Conservation (phyloP, 73 alveolate genomes). For the Tetrahymena thermophila region DNA sequence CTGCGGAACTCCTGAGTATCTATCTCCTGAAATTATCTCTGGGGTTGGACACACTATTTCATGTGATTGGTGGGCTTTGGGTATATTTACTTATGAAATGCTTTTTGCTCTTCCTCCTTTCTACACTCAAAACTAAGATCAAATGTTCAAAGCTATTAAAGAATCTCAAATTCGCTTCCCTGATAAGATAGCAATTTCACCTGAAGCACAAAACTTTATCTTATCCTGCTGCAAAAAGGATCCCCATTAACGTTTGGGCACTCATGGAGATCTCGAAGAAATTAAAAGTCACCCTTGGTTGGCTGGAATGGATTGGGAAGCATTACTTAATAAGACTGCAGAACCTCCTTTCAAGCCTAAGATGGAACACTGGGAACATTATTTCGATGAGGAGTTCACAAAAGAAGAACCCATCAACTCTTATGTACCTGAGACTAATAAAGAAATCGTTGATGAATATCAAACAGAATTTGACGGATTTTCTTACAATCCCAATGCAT, state of each 20-base stretch:
- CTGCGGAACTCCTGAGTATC: slow-evolving; percentile 76
- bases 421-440: slow-evolving; percentile 5
- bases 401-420: slow-evolving; percentile 45
- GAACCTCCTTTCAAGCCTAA: slow-evolving; percentile 49
- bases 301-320: slow-evolving; percentile 43
- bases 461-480: not conserved
- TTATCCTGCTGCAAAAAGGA: slow-evolving; percentile 49
- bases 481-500: not conserved
- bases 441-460: not conserved
- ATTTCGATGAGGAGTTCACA: slow-evolving; percentile 46
- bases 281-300: slow-evolving; percentile 76
- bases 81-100: slow-evolving; percentile 63
- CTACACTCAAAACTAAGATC: slow-evolving; percentile 49
- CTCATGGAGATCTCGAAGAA: slow-evolving; percentile 63
- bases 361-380: slow-evolving; percentile 26
- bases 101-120: slow-evolving; percentile 67
- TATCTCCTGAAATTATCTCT: slow-evolving; percentile 71
- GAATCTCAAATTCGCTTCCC: slow-evolving; percentile 46
- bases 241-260: slow-evolving; percentile 66
- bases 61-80: slow-evolving; percentile 76
- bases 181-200: slow-evolving; percentile 26
- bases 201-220: slow-evolving; percentile 56
- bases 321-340: slow-evolving; percentile 21
- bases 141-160: slow-evolving; percentile 52
- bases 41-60: slow-evolving; percentile 60